Evolutionary conservation across 805 yeast genomes (phyloP).

Genomic region (Ascoidea rubescens): DNA sequence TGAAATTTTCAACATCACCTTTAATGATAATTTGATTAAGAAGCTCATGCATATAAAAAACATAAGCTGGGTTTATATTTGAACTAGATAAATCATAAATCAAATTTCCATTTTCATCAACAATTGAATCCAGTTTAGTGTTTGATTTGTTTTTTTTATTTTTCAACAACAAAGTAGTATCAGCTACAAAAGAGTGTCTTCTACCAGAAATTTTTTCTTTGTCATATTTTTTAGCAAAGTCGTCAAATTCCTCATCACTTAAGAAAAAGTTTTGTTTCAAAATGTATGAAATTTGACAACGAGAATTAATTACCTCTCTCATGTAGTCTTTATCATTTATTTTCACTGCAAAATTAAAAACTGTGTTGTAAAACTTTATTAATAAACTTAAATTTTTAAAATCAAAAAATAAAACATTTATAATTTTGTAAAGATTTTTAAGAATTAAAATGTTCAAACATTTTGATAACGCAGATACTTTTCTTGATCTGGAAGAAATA

Average conservation of each 20-base stretch:
- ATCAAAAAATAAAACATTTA: constrained; percentile 3
- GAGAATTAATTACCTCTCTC: constrained; percentile 32
- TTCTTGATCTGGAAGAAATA: not conserved
- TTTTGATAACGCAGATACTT: constrained; percentile 36
- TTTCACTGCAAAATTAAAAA: constrained; percentile 30
- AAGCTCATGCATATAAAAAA: constrained; percentile 48
- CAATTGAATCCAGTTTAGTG: not conserved
- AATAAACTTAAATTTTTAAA: constrained; percentile 21
- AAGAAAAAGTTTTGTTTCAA: constrained; percentile 10
- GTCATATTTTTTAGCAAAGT: constrained; percentile 25
- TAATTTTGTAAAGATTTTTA: constrained; percentile 5
- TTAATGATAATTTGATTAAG: constrained; percentile 53
- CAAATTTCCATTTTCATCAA: constrained; percentile 1
- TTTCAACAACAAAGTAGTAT: not conserved
- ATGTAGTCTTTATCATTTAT: constrained; percentile 24
- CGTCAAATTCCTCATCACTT: constrained; percentile 7
- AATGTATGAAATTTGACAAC: constrained; percentile 26
- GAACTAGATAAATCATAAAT: constrained; percentile 9
- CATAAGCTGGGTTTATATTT: constrained; percentile 31
- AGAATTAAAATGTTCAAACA: constrained; percentile 23
- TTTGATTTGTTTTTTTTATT: not conserved
- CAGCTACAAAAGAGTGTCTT: too few species aligned
- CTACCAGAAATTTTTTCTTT: constrained; percentile 1
- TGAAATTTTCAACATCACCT: constrained; percentile 67
- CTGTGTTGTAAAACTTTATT: constrained; percentile 39